A percentile compares a stretch with the other conserved stretches of the same genome.
These are phyloP conservation scores for Cutaneotrichosporon sp. DNA, from an alignment of 1,284 basidiomycete species.

Conservation along the genomic window DNA sequence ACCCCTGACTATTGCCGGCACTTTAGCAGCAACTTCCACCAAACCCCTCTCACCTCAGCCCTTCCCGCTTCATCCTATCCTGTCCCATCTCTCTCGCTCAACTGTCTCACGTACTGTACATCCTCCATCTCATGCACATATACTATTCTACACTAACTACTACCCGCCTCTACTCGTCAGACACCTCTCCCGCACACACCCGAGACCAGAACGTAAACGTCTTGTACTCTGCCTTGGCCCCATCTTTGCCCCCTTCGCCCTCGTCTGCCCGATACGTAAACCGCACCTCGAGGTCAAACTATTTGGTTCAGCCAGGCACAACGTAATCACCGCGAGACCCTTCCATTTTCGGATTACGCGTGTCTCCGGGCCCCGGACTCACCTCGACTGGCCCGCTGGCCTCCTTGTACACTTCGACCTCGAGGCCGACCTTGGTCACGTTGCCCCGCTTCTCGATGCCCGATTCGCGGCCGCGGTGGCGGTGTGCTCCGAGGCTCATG, in stretches of 20 bases:
- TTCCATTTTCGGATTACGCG: neutral
- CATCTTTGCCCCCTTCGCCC: conserved; percentile 29
- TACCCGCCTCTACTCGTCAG: neutral
- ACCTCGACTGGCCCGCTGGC: conserved; percentile 26
- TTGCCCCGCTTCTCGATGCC: conserved; percentile 66
- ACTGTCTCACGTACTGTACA: neutral
- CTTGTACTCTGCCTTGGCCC: conserved; percentile 48
- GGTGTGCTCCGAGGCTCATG: conserved; percentile 51
- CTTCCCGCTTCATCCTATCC: neutral
- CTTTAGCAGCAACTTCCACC: too few species aligned
- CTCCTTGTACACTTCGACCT: conserved; percentile 33
- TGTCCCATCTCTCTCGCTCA: neutral
- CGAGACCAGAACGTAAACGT: conserved; percentile 51
- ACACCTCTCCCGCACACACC: conserved; percentile 40
- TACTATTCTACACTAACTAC: neutral
- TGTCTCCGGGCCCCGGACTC: conserved; percentile 17
- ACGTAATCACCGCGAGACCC: neutral
- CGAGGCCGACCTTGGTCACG: conserved; percentile 69
- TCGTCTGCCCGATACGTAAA: conserved; percentile 92
- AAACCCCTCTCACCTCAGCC: too few species aligned
- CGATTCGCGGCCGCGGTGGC: conserved; percentile 41
- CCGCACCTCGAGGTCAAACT: conserved; percentile 90
- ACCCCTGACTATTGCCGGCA: too few species aligned
- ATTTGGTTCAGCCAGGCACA: conserved; percentile 12
- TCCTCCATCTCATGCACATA: neutral